phyloP scores from a whole-genome alignment of 768 basidiomycete species.

The Trichaptum fuscoviolaceum region DNA sequence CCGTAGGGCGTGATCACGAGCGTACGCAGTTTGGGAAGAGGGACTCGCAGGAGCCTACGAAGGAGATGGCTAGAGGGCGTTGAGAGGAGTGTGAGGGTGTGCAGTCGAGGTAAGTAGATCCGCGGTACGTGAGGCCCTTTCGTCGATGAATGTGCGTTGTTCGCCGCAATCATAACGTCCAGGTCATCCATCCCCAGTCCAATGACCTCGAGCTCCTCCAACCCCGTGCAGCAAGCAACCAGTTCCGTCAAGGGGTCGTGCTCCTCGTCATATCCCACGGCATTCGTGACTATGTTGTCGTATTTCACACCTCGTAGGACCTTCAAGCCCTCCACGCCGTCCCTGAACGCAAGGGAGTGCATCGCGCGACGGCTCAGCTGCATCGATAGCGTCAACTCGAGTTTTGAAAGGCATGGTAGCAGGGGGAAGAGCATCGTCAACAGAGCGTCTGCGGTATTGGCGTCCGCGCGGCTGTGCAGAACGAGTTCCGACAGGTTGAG shows the following conservation, averaged over 20 bases:
- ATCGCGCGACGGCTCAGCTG: constrained; percentile 57
- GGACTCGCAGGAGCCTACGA: constrained; percentile 48
- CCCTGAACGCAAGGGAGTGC: constrained; percentile 44
- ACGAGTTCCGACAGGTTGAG: constrained; percentile 63
- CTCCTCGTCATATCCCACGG: constrained; percentile 12
- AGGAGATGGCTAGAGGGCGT: constrained; percentile 64
- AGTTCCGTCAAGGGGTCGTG: constrained; percentile 53
- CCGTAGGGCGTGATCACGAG: constrained; percentile 72
- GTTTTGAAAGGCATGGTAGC: constrained; percentile 52
- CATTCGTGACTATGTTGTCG: constrained; percentile 26
- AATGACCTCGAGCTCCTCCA: constrained; percentile 61
- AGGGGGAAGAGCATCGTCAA: constrained; percentile 63
- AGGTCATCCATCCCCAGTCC: constrained; percentile 58
- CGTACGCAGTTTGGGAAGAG: constrained; percentile 58
- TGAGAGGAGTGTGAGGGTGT: constrained; percentile 56
- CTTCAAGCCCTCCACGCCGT: constrained; percentile 44
- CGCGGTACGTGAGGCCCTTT: constrained; percentile 13
- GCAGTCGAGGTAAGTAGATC: constrained; percentile 46
- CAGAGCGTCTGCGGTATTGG: constrained; percentile 54
- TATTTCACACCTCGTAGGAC: constrained; percentile 54
- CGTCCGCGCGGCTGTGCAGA: constrained; percentile 39
- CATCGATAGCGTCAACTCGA: constrained; percentile 53
- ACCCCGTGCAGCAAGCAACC: constrained; percentile 45
- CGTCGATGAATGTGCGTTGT: constrained; percentile 10
- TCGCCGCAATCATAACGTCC: constrained; percentile 24